Percentiles rank a stretch among this genome's conserved stretches.
Conservation (phyloP, 768 basidiomycete species). For the Hygrocybe coccinea region DNA sequence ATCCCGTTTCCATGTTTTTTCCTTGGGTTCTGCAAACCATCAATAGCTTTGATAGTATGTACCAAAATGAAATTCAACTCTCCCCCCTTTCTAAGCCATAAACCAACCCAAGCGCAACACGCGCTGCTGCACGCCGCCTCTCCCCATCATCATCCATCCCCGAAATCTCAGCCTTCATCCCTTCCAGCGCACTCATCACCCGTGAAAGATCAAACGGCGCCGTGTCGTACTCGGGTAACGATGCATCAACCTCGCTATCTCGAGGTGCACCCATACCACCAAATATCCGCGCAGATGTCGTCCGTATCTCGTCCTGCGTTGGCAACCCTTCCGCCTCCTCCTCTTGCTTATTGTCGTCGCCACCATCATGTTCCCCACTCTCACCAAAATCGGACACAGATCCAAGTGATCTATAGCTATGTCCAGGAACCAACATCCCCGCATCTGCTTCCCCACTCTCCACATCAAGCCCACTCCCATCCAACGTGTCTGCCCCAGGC, state of each 20-base stretch:
- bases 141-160: slow-evolving; percentile 60
- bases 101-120: slow-evolving; percentile 66
- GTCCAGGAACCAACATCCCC: slow-evolving; percentile 21
- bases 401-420: slow-evolving; percentile 55
- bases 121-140: slow-evolving; percentile 62
- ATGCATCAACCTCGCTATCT: slow-evolving; percentile 18
- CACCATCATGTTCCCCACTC: slow-evolving; percentile 21
- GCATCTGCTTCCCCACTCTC: slow-evolving; percentile 16
- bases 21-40: too few species aligned
- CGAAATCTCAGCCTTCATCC: slow-evolving; percentile 71
- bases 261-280: slow-evolving; percentile 23
- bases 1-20: too few species aligned
- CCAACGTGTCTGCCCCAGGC: slow-evolving; percentile 15
- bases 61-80: not conserved
- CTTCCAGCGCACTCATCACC: slow-evolving; percentile 57
- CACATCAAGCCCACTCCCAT: slow-evolving; percentile 18
- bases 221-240: slow-evolving; percentile 33
- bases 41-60: not conserved
- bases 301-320: slow-evolving; percentile 44
- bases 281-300: slow-evolving; percentile 48
- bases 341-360: slow-evolving; percentile 13
- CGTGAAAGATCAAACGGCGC: slow-evolving; percentile 57
- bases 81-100: slow-evolving; percentile 49
- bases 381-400: slow-evolving; percentile 59
- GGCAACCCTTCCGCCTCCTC: slow-evolving; percentile 41